Evolutionary conservation across 345 rosid species (phyloP).

Genomic region (Populus alba): DNA sequence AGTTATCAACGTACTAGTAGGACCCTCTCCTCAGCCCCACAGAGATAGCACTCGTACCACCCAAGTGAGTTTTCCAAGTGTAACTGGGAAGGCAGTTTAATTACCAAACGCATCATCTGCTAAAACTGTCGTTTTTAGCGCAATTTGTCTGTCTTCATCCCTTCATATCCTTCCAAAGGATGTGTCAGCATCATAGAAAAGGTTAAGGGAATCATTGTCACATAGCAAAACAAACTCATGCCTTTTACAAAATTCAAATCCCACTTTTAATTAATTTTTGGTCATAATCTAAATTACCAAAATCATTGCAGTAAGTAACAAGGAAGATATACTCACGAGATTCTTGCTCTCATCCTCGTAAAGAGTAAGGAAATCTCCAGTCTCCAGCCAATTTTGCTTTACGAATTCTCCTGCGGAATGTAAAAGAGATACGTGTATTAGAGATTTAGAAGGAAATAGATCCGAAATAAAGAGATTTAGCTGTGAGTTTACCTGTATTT

Average conservation of each 20-base stretch:
- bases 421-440: background rate
- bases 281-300: conserved; percentile 5
- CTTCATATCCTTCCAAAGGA: conserved; percentile 20
- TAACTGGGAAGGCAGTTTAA: background rate
- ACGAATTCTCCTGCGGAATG: conserved; percentile 58
- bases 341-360: conserved; percentile 75
- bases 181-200: conserved; percentile 18
- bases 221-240: conserved; percentile 43
- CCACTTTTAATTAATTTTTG: conserved; percentile 10
- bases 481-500: conserved; percentile 53
- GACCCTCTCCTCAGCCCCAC: background rate
- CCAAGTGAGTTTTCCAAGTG: background rate
- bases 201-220: conserved; percentile 26
- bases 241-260: conserved; percentile 16
- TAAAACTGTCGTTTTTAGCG: conserved; percentile 18
- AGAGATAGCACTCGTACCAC: background rate
- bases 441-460: background rate
- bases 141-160: background rate
- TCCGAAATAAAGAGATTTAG: background rate
- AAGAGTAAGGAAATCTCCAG: conserved; percentile 58
- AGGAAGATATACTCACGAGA: conserved; percentile 56
- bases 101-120: conserved; percentile 3
- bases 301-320: background rate
- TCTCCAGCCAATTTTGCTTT: conserved; percentile 41
- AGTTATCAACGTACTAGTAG: background rate